These are phyloP conservation scores for Diplogelasinospora grovesii DNA, from an alignment of 495 filamentous ascomycete genomes.

Conservation along the genomic window DNA sequence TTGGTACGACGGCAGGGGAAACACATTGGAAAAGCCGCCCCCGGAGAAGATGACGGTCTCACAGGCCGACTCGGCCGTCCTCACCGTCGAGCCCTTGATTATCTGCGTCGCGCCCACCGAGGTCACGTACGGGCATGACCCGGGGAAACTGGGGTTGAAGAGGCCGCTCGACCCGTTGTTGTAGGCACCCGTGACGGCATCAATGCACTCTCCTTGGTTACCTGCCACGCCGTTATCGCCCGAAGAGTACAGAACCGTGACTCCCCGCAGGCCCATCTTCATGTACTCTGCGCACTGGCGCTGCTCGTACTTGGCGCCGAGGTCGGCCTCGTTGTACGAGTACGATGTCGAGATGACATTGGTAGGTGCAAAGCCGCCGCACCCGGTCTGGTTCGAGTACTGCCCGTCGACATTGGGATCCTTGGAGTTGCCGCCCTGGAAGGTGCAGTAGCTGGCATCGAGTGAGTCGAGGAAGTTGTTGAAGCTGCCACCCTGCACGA, in stretches of 20 bases:
- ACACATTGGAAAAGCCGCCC: conserved; percentile 64
- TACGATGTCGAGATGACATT: conserved; percentile 31
- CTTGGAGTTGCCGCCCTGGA: conserved; percentile 11
- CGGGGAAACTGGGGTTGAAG: conserved; percentile 18
- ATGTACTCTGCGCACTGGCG: conserved; percentile 37
- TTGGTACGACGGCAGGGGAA: conserved; percentile 53
- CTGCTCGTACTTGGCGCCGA: conserved; percentile 17
- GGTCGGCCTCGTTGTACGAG: conserved; percentile 21
- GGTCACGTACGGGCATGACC: conserved; percentile 24
- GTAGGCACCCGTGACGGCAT: neutral
- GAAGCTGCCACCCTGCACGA: conserved; percentile 40
- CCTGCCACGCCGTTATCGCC: conserved; percentile 51
- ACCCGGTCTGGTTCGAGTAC: conserved; percentile 46
- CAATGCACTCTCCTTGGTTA: conserved; percentile 12
- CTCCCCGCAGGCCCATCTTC: conserved; percentile 57
- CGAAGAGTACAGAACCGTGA: conserved; percentile 49
- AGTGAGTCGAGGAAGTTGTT: conserved; percentile 44
- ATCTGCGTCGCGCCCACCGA: conserved; percentile 19
- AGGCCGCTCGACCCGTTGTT: conserved; percentile 6
- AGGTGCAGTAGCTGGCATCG: conserved; percentile 51
- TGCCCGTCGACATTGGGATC: conserved; percentile 38
- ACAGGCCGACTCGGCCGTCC: neutral
- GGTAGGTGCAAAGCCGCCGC: conserved; percentile 39
- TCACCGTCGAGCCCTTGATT: neutral
- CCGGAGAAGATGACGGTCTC: conserved; percentile 39